Percentiles rank a stretch among this genome's conserved stretches.
Conservation (phyloP, 1,284 basidiomycete species). For the Trametes polyzona region DNA sequence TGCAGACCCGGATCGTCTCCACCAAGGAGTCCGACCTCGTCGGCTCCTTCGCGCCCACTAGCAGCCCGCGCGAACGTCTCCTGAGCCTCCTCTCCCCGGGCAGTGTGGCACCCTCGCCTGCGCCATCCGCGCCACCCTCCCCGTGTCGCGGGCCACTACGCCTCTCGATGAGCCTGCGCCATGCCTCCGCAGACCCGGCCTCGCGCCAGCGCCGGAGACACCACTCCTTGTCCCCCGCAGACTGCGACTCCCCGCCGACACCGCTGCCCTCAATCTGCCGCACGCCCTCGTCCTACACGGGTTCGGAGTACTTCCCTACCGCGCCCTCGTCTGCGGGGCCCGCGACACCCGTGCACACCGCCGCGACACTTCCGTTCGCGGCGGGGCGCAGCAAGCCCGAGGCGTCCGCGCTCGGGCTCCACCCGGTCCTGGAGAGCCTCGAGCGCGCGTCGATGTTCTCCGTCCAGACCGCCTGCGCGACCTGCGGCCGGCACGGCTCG, state of each 20-base stretch:
- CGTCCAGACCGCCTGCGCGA: slow-evolving; percentile 49
- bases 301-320: slow-evolving; percentile 36
- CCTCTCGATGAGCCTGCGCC: background rate
- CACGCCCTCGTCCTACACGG: slow-evolving; percentile 35
- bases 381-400: slow-evolving; percentile 14
- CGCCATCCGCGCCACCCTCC: slow-evolving; percentile 5
- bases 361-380: slow-evolving; percentile 14
- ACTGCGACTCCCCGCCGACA: slow-evolving; percentile 25
- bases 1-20: slow-evolving; percentile 19
- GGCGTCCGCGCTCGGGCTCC: slow-evolving; percentile 34
- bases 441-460: slow-evolving; percentile 62
- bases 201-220: background rate
- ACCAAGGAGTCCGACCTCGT: slow-evolving; percentile 27
- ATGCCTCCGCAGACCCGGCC: background rate
- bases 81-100: slow-evolving; percentile 25
- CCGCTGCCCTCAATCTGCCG: slow-evolving; percentile 38
- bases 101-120: background rate
- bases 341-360: slow-evolving; percentile 27
- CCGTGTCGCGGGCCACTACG: slow-evolving; percentile 4
- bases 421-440: slow-evolving; percentile 57
- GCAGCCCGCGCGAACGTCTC: slow-evolving; percentile 31
- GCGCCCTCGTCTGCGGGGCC: slow-evolving; percentile 33
- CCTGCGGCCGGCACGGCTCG: slow-evolving; percentile 58
- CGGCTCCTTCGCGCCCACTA: slow-evolving; percentile 36
- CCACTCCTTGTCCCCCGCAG: background rate